Evolutionary conservation across 345 rosid genomes (phyloP).

Genomic region (Syzygium aromaticum): DNA sequence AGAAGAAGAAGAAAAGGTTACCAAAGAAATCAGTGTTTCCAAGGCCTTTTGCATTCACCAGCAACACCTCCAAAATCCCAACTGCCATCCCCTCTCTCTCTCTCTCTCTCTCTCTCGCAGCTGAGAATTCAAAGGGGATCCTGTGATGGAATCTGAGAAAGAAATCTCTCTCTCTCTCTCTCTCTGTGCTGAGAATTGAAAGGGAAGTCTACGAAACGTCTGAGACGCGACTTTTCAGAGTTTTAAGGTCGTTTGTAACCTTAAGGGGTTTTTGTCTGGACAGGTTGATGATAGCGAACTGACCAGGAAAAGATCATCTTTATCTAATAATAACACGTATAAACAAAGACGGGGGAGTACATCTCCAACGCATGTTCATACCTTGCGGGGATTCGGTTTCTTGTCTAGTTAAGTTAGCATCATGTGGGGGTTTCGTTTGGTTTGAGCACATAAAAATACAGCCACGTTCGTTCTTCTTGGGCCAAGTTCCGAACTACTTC

Average conservation of each 20-base stretch:
- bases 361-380: neutral
- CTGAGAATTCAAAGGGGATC: neutral
- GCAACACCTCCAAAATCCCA: slow-evolving; percentile 63
- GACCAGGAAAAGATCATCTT: neutral
- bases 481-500: neutral
- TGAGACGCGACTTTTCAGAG: neutral
- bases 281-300: neutral
- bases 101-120: neutral
- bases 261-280: neutral
- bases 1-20: neutral
- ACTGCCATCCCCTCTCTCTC: slow-evolving; percentile 37
- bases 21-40: slow-evolving; percentile 51
- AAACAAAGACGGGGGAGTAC: neutral
- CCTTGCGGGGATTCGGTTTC: neutral
- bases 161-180: neutral
- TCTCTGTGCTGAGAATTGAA: neutral
- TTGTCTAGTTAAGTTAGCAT: neutral
- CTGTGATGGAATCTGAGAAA: too few relatives aligned
- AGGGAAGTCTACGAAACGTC: neutral
- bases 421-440: neutral
- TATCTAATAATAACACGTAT: neutral
- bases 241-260: neutral
- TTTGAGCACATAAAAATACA: neutral
- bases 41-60: slow-evolving; percentile 66
- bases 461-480: neutral